phyloP scores from a whole-genome alignment of 2,329 filamentous ascomycete species.

The Keithomyces neogunnii region DNA sequence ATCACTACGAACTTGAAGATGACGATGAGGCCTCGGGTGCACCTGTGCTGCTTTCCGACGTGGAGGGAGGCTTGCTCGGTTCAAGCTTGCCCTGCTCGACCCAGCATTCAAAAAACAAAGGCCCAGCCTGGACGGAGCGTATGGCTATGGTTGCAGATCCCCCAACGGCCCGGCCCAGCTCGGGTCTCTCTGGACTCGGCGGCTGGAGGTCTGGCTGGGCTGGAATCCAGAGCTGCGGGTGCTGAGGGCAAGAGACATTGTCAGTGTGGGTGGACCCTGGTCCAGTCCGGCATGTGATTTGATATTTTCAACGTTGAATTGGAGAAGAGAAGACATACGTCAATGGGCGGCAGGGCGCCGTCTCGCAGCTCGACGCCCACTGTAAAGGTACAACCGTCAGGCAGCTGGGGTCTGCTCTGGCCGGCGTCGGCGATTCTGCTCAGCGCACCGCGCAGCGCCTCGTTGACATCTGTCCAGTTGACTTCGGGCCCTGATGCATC shows the following conservation, averaged over 20 bases:
- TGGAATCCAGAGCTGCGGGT: constrained; percentile 54
- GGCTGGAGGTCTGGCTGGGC: constrained; percentile 40
- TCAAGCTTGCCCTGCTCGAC: constrained; percentile 33
- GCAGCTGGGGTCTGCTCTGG: constrained; percentile 48
- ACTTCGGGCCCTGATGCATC: constrained; percentile 21
- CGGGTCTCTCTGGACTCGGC: constrained; percentile 18
- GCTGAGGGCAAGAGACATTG: constrained; percentile 22
- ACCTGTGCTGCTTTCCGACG: background rate
- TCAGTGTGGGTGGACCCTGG: background rate
- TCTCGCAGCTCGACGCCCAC: constrained; percentile 66
- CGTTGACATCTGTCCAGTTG: constrained; percentile 55
- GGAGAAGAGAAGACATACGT: constrained; percentile 29
- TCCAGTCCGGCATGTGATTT: too few species aligned
- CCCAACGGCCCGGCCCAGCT: constrained; percentile 20
- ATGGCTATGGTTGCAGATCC: constrained; percentile 39
- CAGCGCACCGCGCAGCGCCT: constrained; percentile 63
- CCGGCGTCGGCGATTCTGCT: constrained; percentile 52
- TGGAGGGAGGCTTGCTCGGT: background rate
- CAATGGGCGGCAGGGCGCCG: constrained; percentile 48
- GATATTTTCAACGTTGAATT: too few species aligned
- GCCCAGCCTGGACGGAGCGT: constrained; percentile 45
- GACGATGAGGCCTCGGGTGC: background rate
- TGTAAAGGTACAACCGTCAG: constrained; percentile 62
- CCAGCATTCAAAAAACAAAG: constrained; percentile 60
- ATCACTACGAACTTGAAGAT: background rate